Percentiles rank a stretch among this genome's conserved stretches.
Conservation (phyloP, 2,329 filamentous ascomycete genomes). For the Harringtonia lauricola region DNA sequence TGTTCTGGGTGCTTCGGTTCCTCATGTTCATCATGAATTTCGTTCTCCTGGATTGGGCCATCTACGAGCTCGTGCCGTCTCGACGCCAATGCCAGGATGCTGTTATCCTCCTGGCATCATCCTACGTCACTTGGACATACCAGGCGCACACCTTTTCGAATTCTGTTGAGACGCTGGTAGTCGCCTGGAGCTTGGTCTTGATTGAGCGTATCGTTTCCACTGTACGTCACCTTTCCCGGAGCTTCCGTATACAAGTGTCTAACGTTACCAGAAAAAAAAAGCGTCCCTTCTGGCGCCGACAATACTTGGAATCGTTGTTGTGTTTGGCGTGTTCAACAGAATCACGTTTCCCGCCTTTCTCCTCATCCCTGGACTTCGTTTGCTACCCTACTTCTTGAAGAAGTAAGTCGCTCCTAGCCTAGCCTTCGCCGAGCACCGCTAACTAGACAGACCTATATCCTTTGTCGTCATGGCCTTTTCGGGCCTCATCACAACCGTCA, state of each 20-base stretch:
- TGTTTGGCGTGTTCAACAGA: slow-evolving; percentile 88
- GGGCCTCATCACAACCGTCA: slow-evolving; percentile 53
- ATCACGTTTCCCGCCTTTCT: slow-evolving; percentile 96
- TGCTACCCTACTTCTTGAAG: slow-evolving; percentile 75
- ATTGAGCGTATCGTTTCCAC: slow-evolving; percentile 75
- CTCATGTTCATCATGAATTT: slow-evolving; percentile 95
- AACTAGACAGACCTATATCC: slow-evolving; percentile 39
- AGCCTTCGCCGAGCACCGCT: slow-evolving; percentile 1
- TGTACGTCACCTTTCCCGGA: too few relatives aligned
- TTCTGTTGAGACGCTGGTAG: slow-evolving; percentile 84
- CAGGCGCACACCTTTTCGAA: slow-evolving; percentile 98
- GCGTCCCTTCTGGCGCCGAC: slow-evolving; percentile 65
- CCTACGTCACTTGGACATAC: slow-evolving; percentile 97
- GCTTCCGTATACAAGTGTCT: too few relatives aligned
- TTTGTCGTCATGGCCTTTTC: slow-evolving; percentile 54
- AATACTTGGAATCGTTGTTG: slow-evolving; percentile 67
- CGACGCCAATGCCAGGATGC: slow-evolving; percentile 61
- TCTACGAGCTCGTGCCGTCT: slow-evolving; percentile 79
- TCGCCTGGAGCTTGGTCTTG: slow-evolving; percentile 87
- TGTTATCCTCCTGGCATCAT: slow-evolving; percentile 79
- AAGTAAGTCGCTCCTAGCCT: slow-evolving; percentile 43
- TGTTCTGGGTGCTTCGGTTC: slow-evolving; percentile 81
- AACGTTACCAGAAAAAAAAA: too few relatives aligned
- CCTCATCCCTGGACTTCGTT: slow-evolving; percentile 67
- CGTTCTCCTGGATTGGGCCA: slow-evolving; percentile 93